These are phyloP conservation scores for Aspergillus mulundensis DNA, from an alignment of 495 filamentous ascomycete genomes.

Conservation along the genomic window DNA sequence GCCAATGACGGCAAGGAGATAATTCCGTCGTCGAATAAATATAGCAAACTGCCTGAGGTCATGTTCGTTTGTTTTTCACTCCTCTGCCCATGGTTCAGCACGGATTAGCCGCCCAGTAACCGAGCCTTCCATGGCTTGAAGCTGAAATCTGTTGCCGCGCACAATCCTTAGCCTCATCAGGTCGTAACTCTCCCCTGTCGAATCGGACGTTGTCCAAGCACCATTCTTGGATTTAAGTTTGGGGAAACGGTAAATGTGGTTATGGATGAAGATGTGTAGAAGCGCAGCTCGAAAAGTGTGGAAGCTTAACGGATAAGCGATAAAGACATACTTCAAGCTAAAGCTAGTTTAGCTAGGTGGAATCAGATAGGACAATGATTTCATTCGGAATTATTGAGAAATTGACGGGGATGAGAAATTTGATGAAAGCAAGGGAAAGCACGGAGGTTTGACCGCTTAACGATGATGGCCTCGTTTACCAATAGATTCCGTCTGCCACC, in stretches of 20 bases:
- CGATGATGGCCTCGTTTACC: too few species aligned
- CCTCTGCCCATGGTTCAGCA: slow-evolving; percentile 8
- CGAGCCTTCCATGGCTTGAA: slow-evolving; percentile 2
- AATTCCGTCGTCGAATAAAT: slow-evolving; percentile 6
- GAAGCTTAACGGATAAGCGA: neutral
- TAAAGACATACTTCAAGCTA: neutral
- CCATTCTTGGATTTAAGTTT: neutral
- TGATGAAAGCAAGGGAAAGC: too few species aligned
- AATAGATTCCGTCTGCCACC: too few species aligned
- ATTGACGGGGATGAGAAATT: too few species aligned
- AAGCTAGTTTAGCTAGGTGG: too few species aligned
- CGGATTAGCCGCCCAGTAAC: slow-evolving; percentile 14
- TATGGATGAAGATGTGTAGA: neutral
- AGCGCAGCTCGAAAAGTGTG: neutral
- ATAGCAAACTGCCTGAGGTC: neutral
- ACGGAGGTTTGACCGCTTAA: too few species aligned
- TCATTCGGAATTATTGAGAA: too few species aligned
- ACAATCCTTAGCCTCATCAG: neutral
- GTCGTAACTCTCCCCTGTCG: neutral
- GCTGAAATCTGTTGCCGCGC: neutral
- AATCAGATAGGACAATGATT: too few species aligned
- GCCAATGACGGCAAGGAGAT: slow-evolving; percentile 1
- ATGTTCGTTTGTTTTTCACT: neutral
- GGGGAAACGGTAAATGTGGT: neutral
- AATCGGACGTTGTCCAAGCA: neutral